Percentiles rank a stretch among this genome's conserved stretches.
Evolutionary conservation across 2,329 filamentous ascomycete genomes (phyloP).

Genomic region (Phyllosticta citribraziliensis): DNA sequence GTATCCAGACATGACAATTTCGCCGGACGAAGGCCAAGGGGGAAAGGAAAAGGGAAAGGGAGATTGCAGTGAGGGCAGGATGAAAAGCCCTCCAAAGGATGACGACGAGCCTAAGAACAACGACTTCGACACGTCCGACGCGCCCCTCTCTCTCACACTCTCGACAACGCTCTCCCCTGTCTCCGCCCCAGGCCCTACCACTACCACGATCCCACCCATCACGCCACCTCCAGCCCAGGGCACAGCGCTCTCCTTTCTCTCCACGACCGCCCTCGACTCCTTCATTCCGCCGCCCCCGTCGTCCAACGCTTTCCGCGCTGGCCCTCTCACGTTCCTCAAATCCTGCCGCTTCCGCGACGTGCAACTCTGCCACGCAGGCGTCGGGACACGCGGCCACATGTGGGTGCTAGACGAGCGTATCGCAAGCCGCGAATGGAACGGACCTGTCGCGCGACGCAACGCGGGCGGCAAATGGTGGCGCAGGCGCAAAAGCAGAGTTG

Average conservation of each 20-base stretch:
- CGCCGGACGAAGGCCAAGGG: too few species aligned
- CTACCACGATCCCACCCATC: background rate
- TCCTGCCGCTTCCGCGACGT: conserved; percentile 11
- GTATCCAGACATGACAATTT: background rate
- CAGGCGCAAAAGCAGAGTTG: background rate
- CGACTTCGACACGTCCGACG: background rate
- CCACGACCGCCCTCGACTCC: conserved; percentile 3
- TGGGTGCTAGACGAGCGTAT: conserved; percentile 11
- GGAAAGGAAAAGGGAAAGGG: too few species aligned
- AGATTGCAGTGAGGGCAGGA: too few species aligned
- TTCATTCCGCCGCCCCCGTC: background rate
- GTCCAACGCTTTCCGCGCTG: background rate
- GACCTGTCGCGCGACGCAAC: background rate
- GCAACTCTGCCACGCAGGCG: conserved; percentile 6
- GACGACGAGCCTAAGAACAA: background rate
- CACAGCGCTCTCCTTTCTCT: conserved; percentile 9
- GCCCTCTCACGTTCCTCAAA: conserved; percentile 12
- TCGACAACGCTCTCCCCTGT: background rate
- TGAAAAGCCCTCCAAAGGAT: too few species aligned
- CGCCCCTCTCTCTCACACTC: background rate
- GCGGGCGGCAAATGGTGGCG: background rate
- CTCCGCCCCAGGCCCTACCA: background rate
- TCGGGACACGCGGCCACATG: conserved; percentile 10
- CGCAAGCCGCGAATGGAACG: background rate
- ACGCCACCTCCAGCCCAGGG: too few species aligned